Conservation (phyloP, 805 yeast species). For the Yarrowia sp. region DNA sequence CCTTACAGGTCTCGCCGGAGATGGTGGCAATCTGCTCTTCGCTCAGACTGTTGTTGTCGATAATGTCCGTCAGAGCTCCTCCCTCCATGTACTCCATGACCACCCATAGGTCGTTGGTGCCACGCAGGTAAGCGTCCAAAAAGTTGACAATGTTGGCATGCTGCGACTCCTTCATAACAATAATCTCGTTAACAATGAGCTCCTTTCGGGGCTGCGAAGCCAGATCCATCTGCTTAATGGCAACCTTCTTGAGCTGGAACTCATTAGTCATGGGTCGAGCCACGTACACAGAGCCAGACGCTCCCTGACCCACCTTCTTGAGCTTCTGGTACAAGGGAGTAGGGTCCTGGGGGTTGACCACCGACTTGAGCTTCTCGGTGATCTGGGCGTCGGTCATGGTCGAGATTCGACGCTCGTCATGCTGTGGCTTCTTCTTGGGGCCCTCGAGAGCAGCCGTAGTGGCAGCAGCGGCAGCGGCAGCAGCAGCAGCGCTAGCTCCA, state of each 20-base stretch:
- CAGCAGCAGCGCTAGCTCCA: slow-evolving; percentile 22
- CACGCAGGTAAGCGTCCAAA: slow-evolving; percentile 76
- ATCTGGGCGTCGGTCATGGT: slow-evolving; percentile 83
- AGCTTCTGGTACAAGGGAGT: slow-evolving; percentile 53
- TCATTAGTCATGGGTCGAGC: slow-evolving; percentile 55
- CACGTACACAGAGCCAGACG: slow-evolving; percentile 94
- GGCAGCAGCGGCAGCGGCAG: slow-evolving; percentile 46
- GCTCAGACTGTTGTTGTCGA: slow-evolving; percentile 75
- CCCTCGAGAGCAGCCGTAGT: slow-evolving; percentile 33
- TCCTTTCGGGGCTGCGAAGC: slow-evolving; percentile 96
- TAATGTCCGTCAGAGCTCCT: slow-evolving; percentile 92
- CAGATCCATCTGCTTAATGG: slow-evolving; percentile 93
- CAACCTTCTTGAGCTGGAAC: slow-evolving; percentile 50
- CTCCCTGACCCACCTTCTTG: slow-evolving; percentile 94
- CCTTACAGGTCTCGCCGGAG: slow-evolving; percentile 85
- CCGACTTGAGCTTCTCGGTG: slow-evolving; percentile 73
- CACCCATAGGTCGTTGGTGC: slow-evolving; percentile 74
- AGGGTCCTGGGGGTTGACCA: slow-evolving; percentile 85
- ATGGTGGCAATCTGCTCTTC: slow-evolving; percentile 92
- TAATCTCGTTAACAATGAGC: slow-evolving; percentile 86
- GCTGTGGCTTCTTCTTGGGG: slow-evolving; percentile 38
- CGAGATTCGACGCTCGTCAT: slow-evolving; percentile 54
- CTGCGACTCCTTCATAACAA: slow-evolving; percentile 89
- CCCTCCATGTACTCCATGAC: slow-evolving; percentile 99
- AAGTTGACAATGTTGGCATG: slow-evolving; percentile 94